Base-by-base conservation (phyloP, 495 filamentous ascomycete genomes). In the Penicillium silybi region DNA sequence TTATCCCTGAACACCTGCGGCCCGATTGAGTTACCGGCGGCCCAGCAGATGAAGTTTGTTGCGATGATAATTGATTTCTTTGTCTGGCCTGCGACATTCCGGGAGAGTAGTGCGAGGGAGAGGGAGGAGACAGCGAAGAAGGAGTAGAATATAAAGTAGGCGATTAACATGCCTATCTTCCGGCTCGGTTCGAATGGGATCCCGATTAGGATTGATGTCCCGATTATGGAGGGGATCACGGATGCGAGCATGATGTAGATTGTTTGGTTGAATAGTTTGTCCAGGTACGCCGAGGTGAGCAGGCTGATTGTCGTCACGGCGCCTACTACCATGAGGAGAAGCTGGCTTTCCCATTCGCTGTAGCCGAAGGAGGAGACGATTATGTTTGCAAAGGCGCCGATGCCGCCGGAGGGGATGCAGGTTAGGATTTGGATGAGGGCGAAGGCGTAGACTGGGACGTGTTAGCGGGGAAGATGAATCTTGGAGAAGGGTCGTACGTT, bases 231-330 rank as follows among this genome's bases (percentile, higher is more conserved):
- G 71, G 85, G 85, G 19, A 85, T 66, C 6, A 86, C 71, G 42
- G 77, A 85, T 5, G 71, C 69, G 15, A 79, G 57, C 84, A 87
- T 86, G 48, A 81, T 66, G 22, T 84, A 52, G 9, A 83, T 58
- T 46, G 85, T 89, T 61, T 88, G 84, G 10, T 66, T 64, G 7
- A 75, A 82, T 57, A 71, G 77, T 53, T 80, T 82, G 8, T 84
- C 84, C 0, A 87, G 59, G 71, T 72, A 87, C 2, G 80, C 75
- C 2, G 80, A 82, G 4, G 67, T 67, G 13, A 87, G 57, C 26
- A 89, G 69, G 4, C 85, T 80, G 32, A 85, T 77, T 49, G 86
- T 84, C 53, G 86, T 85, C 45, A 83, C 85, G 26, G 78, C 80
- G 13, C 85, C 85, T 2, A 86, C 68, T 8, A 87, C 83, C 81